These are phyloP conservation scores for Acacia pycnantha DNA, from an alignment of 331 rosid genomes.

Conservation along the genomic window DNA sequence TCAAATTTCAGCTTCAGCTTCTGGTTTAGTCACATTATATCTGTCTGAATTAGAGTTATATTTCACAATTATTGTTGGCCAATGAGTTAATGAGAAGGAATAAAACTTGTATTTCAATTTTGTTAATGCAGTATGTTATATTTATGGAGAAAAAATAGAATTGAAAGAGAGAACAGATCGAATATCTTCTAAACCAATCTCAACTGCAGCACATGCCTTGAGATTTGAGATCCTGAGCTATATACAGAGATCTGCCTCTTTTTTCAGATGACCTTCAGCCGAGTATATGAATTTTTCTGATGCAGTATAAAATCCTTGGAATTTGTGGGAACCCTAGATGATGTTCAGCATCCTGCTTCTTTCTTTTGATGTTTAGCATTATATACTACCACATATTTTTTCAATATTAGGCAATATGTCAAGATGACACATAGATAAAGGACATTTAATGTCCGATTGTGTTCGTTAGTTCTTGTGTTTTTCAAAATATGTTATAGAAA, in stretches of 20 bases:
- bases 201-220: neutral
- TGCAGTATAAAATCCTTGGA: neutral
- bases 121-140: neutral
- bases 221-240: neutral
- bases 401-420: neutral
- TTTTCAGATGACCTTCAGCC: neutral
- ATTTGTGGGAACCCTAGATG: neutral
- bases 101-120: neutral
- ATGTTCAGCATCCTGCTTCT: neutral
- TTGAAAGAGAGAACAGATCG: neutral
- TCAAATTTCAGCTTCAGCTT: neutral
- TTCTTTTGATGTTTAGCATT: neutral
- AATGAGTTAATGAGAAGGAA: neutral
- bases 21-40: neutral
- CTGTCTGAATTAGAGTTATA: neutral
- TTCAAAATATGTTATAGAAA: neutral
- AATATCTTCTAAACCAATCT: neutral
- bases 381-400: neutral
- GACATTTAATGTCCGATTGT: neutral
- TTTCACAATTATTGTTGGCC: neutral
- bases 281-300: neutral
- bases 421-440: neutral
- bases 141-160: neutral
- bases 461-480: neutral
- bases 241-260: neutral